phyloP scores from a whole-genome alignment of 139 green algal species.

The Chara braunii region DNA sequence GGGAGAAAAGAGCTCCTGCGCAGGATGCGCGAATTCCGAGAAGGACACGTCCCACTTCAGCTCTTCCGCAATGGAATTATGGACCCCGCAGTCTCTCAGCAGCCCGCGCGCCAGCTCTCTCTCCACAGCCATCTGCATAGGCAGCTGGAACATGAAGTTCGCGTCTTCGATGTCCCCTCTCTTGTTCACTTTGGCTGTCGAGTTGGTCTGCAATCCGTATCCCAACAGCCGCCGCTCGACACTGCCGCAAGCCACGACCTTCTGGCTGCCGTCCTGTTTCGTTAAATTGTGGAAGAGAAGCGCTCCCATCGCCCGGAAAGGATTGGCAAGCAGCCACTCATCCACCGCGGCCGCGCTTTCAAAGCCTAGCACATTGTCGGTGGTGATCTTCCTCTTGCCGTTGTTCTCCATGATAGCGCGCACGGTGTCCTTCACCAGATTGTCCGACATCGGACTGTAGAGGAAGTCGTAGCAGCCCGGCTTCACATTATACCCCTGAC shows the following conservation, averaged over 20 bases:
- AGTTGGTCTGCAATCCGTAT: slow-evolving; percentile 82
- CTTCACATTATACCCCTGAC: slow-evolving; percentile 56
- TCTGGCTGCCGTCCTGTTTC: no score
- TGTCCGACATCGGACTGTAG: slow-evolving; percentile 57
- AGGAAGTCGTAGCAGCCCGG: slow-evolving; percentile 62
- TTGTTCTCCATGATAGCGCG: slow-evolving; percentile 50
- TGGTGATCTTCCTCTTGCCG: slow-evolving; percentile 39
- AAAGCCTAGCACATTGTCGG: slow-evolving; percentile 48
- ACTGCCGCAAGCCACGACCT: no score
- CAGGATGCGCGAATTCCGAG: slow-evolving; percentile 70
- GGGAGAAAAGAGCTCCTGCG: slow-evolving; percentile 53
- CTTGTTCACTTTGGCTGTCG: slow-evolving; percentile 72
- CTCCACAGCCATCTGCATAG: slow-evolving; percentile 69
- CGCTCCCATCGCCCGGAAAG: slow-evolving; percentile 1
- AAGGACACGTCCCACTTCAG: no score
- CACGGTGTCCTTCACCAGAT: slow-evolving; percentile 33
- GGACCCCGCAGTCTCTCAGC: no score
- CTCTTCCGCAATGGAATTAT: no score
- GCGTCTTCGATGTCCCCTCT: slow-evolving; percentile 62
- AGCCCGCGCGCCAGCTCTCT: slow-evolving; percentile 61
- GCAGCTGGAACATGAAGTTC: slow-evolving; percentile 64
- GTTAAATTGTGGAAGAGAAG: slow-evolving; percentile 23
- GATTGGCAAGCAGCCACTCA: slow-evolving; percentile 60
- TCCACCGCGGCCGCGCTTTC: slow-evolving; percentile 48
- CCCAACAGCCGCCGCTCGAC: slow-evolving; percentile 8